Evolutionary conservation across 2,329 filamentous ascomycete genomes (phyloP), one percentile per base, ranked within the genome.

Genomic region (Ascomycota sp.): DNA sequence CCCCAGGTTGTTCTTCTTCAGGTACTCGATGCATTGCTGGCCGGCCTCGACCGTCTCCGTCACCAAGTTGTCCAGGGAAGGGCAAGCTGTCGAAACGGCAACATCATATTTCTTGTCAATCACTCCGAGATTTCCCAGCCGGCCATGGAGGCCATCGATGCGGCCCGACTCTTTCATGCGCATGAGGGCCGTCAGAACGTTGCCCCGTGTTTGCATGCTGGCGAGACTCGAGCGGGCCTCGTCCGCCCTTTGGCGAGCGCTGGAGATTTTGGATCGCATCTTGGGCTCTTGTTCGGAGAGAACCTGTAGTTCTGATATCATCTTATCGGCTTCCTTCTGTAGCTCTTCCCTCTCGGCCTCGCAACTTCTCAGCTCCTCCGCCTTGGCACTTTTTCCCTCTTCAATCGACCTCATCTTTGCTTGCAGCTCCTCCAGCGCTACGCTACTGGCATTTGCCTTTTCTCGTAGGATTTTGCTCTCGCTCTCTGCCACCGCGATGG

Each of bases 1-100:
- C 9, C 89, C 89, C 4, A 98, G 72, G 44, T 93, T 93, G 46
- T 92, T 98, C 62, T 95, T 98, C 36, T 89, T 74, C 9, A 98
- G 66, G 48, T 98, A 89, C 49, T 95, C 89, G 41, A 98, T 95
- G 53, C 91, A 98, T 51, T 95, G 84, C 54, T 98, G 89, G 41
- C 84, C 89, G 37, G 83, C 80, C 46, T 95, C 89, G 10, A 95
- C 86, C 1, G 81, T 84, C 46, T 95, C 89, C 1, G 92, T 92
- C 8, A 98, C 86, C 54, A 98, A 84, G 49, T 95, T 92, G 54
- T 98, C 82, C 8, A 98, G 68, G 2, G 78, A 68, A 31, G 80
- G 75, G 44, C 89, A 95, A 9, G 89, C 91, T 0, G 89, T 98
- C 0, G 91, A 98, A 39, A 98, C 92, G n/a, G 89, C 89, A 30